Percentiles rank a stretch among this genome's conserved stretches.
Evolutionary conservation across 106 monocot genomes (phyloP).

Genomic region (Dioscorea alata): DNA sequence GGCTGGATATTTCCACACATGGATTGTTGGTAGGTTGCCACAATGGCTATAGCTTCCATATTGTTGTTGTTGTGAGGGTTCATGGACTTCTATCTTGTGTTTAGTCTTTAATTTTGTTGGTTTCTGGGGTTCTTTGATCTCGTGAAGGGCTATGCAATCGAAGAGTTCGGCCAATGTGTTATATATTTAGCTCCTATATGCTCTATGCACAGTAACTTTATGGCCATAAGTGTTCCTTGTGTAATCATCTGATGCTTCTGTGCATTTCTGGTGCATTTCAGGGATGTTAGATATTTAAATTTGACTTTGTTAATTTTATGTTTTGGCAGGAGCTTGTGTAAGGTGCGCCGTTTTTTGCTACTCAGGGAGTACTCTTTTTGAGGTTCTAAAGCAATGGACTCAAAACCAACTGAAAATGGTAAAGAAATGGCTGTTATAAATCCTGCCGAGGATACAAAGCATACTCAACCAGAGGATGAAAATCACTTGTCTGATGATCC

Average conservation of each 20-base stretch:
- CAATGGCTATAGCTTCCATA: no score
- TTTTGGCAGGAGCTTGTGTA: neutral
- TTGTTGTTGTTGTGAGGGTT: no score
- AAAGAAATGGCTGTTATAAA: neutral
- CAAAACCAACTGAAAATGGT: neutral
- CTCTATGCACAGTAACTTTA: neutral
- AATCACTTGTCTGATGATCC: neutral
- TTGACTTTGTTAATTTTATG: neutral
- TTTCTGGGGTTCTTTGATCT: neutral
- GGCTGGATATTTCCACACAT: no score
- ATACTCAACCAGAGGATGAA: neutral
- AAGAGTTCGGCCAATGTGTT: neutral
- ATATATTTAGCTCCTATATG: neutral
- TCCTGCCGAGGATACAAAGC: neutral
- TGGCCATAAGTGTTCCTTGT: neutral
- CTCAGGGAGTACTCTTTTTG: neutral
- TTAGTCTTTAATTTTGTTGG: neutral
- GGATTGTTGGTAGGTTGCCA: no score
- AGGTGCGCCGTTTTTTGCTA: neutral
- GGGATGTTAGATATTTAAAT: neutral
- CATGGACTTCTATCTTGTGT: neutral
- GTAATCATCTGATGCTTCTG: neutral
- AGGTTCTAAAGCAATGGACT: neutral
- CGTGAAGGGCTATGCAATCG: neutral
- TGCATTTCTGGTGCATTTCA: neutral